phyloP scores from a whole-genome alignment of 2,329 filamentous ascomycete genomes.

The Ascochyta lentis region DNA sequence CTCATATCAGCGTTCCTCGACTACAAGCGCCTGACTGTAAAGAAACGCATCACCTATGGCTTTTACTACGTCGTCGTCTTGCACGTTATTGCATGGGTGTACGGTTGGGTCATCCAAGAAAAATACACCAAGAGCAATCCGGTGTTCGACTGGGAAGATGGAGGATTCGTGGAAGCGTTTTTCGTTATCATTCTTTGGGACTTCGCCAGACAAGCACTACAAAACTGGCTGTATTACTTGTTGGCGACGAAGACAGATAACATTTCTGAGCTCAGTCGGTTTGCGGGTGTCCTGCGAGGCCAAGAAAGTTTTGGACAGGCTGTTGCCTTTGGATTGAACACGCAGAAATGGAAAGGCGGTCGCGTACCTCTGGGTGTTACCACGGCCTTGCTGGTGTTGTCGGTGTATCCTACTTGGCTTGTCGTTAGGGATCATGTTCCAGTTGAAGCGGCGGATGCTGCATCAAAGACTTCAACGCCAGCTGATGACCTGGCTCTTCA shows the following conservation, averaged over 20 bases:
- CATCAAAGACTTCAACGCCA: background rate
- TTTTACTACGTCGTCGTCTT: conserved; percentile 56
- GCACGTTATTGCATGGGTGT: conserved; percentile 59
- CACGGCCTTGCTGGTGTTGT: conserved; percentile 35
- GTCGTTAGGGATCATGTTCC: conserved; percentile 40
- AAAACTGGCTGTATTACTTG: conserved; percentile 65
- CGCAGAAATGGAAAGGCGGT: conserved; percentile 53
- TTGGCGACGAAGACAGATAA: conserved; percentile 63
- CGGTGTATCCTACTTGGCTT: conserved; percentile 41
- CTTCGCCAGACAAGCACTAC: conserved; percentile 60
- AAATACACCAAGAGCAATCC: conserved; percentile 56
- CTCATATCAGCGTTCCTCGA: conserved; percentile 56
- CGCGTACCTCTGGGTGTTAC: conserved; percentile 53
- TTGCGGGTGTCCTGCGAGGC: conserved; percentile 53
- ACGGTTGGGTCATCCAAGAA: conserved; percentile 61
- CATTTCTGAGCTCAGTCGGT: conserved; percentile 58
- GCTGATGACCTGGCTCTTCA: conserved; percentile 2
- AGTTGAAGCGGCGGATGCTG: conserved; percentile 24
- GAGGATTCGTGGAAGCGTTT: conserved; percentile 56
- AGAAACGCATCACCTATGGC: conserved; percentile 52
- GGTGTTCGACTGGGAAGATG: conserved; percentile 50
- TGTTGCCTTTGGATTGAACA: conserved; percentile 54
- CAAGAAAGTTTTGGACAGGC: conserved; percentile 57
- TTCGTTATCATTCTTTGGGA: conserved; percentile 59
- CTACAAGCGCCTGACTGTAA: conserved; percentile 49